phyloP scores from a whole-genome alignment of 139 green algal genomes.

The Chlamydomonas incerta region DNA sequence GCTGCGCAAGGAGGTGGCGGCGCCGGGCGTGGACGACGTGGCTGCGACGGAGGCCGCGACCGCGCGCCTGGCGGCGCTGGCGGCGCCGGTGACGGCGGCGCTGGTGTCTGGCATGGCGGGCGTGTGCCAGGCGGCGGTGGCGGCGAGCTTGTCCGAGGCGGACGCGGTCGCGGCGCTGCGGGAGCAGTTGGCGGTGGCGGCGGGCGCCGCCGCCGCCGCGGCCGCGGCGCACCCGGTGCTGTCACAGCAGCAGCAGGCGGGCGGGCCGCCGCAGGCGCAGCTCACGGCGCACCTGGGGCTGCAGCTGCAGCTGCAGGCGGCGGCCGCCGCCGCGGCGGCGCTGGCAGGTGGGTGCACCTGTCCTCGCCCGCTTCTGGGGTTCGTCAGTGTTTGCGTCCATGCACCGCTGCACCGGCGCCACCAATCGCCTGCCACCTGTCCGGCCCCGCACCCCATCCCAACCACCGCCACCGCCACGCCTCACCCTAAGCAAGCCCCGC shows the following conservation, averaged over 20 bases:
- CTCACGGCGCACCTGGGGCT: constrained; percentile 12
- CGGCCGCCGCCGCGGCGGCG: constrained; percentile 1
- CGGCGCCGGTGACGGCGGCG: constrained; percentile 40
- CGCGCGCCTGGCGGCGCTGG: constrained; percentile 13
- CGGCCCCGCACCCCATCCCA: not conserved
- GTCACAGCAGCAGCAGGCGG: not conserved
- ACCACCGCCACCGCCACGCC: too few species aligned
- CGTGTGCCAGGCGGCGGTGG: constrained; percentile 6
- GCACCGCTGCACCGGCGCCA: too few species aligned
- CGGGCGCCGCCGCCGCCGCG: not conserved
- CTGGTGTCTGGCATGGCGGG: constrained; percentile 9
- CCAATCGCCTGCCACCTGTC: too few species aligned
- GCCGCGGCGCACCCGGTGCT: not conserved
- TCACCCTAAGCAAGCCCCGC: too few species aligned
- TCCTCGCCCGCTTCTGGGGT: too few species aligned
- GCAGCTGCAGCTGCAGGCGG: constrained; percentile 1
- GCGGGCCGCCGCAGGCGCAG: not conserved
- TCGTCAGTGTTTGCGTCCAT: too few species aligned
- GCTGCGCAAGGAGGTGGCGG: constrained; percentile 30
- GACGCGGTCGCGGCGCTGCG: constrained; percentile 9
- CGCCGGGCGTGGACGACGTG: constrained; percentile 26
- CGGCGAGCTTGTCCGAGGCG: constrained; percentile 6
- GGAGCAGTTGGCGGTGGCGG: constrained; percentile 13
- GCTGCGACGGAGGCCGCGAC: not conserved
- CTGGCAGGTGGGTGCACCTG: not conserved